Conservation (phyloP, 2,329 filamentous ascomycete species). For the Aspergillus neoniger region DNA sequence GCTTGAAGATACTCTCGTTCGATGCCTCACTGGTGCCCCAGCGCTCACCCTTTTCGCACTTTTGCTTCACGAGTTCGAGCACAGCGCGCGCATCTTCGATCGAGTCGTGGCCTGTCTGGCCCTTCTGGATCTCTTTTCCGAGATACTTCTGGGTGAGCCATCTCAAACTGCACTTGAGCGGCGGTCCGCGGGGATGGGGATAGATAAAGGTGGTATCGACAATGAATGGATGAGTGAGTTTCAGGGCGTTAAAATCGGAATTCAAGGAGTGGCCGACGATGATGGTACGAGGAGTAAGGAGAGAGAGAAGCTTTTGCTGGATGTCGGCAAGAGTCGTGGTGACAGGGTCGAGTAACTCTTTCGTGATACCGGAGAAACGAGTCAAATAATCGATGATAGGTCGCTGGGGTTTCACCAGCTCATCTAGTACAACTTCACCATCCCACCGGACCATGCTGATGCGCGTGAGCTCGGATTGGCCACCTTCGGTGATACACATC, state of each 20-base stretch:
- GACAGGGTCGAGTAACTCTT: conserved; percentile 76
- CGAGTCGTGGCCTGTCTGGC: conserved; percentile 78
- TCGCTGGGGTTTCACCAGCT: conserved; percentile 85
- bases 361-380: conserved; percentile 86
- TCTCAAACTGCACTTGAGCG: conserved; percentile 86
- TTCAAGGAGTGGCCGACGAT: conserved; percentile 52
- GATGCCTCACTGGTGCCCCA: conserved; percentile 81
- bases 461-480: conserved; percentile 79
- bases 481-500: conserved; percentile 87
- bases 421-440: conserved; percentile 78
- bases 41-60: conserved; percentile 85
- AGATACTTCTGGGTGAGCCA: conserved; percentile 87
- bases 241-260: conserved; percentile 71
- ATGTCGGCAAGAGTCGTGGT: conserved; percentile 84
- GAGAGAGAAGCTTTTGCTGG: conserved; percentile 70
- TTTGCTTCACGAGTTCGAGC: conserved; percentile 89
- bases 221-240: conserved; percentile 86
- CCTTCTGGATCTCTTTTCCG: conserved; percentile 83
- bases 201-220: conserved; percentile 89
- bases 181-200: conserved; percentile 85
- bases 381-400: conserved; percentile 94
- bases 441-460: conserved; percentile 88
- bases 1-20: conserved; percentile 85
- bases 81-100: conserved; percentile 90
- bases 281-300: conserved; percentile 59